Percentiles rank a stretch among this genome's conserved stretches.
These are phyloP conservation scores for Nectriaceae sp. DNA, from an alignment of 2,329 filamentous ascomycete species.

Conservation along the genomic window DNA sequence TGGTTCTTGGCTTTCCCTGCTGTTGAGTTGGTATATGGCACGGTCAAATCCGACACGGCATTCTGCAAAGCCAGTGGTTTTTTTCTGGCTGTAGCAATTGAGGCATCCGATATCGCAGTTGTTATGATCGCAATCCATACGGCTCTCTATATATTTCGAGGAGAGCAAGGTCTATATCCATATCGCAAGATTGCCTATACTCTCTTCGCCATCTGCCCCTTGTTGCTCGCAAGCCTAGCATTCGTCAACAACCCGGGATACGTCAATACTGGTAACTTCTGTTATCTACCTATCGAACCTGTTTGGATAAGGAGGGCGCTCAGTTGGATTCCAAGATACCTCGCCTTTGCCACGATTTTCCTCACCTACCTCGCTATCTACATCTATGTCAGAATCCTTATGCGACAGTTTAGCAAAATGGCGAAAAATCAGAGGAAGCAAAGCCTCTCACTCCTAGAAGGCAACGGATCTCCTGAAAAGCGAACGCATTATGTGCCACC, in stretches of 20 bases:
- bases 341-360: slow-evolving; percentile 66
- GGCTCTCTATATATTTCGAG: slow-evolving; percentile 68
- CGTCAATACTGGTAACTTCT: slow-evolving; percentile 65
- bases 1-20: slow-evolving; percentile 69
- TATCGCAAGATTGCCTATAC: slow-evolving; percentile 63
- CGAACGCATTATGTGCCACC: slow-evolving; percentile 21
- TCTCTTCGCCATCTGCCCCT: slow-evolving; percentile 58
- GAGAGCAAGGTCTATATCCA: slow-evolving; percentile 67
- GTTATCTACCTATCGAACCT: slow-evolving; percentile 66
- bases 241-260: slow-evolving; percentile 63
- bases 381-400: slow-evolving; percentile 57
- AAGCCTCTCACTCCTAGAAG: neutral
- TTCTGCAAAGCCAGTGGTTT: slow-evolving; percentile 73
- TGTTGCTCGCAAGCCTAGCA: slow-evolving; percentile 61
- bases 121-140: slow-evolving; percentile 75
- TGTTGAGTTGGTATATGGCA: slow-evolving; percentile 55
- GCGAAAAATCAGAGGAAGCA: slow-evolving; percentile 1
- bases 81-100: slow-evolving; percentile 65
- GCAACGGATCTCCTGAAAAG: slow-evolving; percentile 10
- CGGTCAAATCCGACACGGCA: slow-evolving; percentile 48
- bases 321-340: slow-evolving; percentile 73
- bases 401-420: slow-evolving; percentile 40
- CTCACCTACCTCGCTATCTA: slow-evolving; percentile 71
- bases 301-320: slow-evolving; percentile 70
- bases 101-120: slow-evolving; percentile 71